Evolutionary conservation across 495 filamentous ascomycete genomes (phyloP), one percentile per base, ranked within the genome.

Genomic region (Xanthoparmelia taractica): DNA sequence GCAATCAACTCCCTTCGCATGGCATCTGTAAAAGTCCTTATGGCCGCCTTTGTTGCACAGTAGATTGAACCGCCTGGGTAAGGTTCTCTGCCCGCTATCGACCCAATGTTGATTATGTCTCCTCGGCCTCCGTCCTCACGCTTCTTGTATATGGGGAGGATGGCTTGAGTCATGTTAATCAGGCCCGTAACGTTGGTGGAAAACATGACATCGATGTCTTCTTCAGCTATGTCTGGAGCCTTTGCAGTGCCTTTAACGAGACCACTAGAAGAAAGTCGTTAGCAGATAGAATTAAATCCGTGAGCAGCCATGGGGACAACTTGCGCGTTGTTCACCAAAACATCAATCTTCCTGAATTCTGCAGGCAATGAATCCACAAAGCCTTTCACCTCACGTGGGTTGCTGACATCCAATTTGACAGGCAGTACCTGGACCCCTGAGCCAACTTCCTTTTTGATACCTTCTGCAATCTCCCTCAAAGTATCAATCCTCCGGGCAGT

Each of bases 61-160:
- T 98, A 98, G 68, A 98, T 96, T 68, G 87, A 86, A 31, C 94
- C 94, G 52, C 95, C 92, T 7, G 85, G 78, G 75, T 98, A 98
- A 15, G 88, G 81, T 68, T 96, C 93, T 45, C 94, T 84, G 29
- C 94, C 94, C 31, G 94, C 94, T 72, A 98, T 94, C 69, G 88
- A 92, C 60, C 94, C 94, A 71, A 98, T 89, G 75, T 97, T 97
- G 74, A 98, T 95, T 71, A 98, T 92, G 70, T 98, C 94, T 64
- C 94, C 94, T 36, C 79, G 77, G 59, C 92, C 92, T 58, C 90
- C 90, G 47, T 92, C 84, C 18, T 79, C 74, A 45, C 91, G 85
- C 71, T 85, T 82, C 78, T 91, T 87, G 82, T 91, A 96, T 73
- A 92, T 86, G 25, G 87, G 83, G 25, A 98, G 81, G 56, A 96